A percentile compares a stretch with the other conserved stretches of the same genome.
These are phyloP conservation scores for Boletus sp. DNA, from an alignment of 768 basidiomycete species.

Conservation along the genomic window DNA sequence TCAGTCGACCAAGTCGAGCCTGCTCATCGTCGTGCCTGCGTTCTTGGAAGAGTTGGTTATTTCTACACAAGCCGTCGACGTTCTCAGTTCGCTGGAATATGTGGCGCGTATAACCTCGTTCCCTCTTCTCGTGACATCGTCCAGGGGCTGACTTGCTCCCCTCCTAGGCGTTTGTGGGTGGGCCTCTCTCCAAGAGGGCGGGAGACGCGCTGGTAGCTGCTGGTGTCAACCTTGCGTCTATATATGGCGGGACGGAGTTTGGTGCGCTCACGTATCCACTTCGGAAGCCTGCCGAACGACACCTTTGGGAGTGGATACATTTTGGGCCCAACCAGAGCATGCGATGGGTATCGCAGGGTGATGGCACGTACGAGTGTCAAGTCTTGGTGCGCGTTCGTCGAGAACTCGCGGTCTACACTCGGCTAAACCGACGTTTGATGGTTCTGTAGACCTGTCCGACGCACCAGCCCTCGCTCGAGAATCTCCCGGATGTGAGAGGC, in stretches of 20 bases:
- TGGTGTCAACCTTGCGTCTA: conserved; percentile 32
- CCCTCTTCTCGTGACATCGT: background rate
- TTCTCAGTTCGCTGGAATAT: conserved; percentile 14
- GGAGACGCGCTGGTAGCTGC: conserved; percentile 32
- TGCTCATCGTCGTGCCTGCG: conserved; percentile 17
- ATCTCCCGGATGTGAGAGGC: conserved; percentile 36
- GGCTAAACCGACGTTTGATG: background rate
- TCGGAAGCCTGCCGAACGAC: conserved; percentile 19
- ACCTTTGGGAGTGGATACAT: conserved; percentile 36
- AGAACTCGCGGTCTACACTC: background rate
- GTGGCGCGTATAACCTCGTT: conserved; percentile 15
- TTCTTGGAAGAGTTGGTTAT: conserved; percentile 23
- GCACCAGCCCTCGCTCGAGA: conserved; percentile 31
- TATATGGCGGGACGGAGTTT: conserved; percentile 42
- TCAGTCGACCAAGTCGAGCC: conserved; percentile 11
- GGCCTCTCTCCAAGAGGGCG: conserved; percentile 33
- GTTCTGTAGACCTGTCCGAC: conserved; percentile 24
- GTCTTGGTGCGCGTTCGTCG: conserved; percentile 27
- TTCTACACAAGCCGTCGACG: conserved; percentile 18
- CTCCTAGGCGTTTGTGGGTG: conserved; percentile 35
- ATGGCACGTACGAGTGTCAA: conserved; percentile 37
- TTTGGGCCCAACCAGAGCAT: conserved; percentile 21
- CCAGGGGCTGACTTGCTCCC: background rate
- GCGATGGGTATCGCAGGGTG: conserved; percentile 35
- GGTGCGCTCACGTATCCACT: conserved; percentile 21